phyloP scores from a whole-genome alignment of 108 stramenopile species.

The Schizochytrium sp. region DNA sequence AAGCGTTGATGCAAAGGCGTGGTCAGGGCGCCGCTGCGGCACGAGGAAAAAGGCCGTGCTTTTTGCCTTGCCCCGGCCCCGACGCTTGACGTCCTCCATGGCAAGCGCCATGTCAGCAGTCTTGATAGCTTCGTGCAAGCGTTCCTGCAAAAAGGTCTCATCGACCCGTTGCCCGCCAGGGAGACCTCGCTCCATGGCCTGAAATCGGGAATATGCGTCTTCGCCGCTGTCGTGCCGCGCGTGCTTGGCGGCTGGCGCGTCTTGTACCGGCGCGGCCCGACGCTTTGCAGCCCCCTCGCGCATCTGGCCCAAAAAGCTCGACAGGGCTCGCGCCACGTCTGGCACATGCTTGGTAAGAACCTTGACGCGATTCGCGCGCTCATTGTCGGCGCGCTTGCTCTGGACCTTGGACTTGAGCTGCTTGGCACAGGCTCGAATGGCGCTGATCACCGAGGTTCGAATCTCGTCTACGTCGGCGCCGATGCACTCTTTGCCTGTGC shows the following conservation, averaged over 20 bases:
- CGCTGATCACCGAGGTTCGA: conserved; percentile 26
- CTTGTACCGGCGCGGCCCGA: not conserved
- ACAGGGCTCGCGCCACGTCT: not conserved
- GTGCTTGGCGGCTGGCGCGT: not conserved
- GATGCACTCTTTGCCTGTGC: conserved; percentile 84
- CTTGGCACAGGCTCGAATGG: conserved; percentile 31
- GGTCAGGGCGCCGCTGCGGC: not conserved
- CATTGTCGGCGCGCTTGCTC: not conserved
- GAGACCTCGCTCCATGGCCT: not conserved
- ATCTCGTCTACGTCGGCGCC: conserved; percentile 47
- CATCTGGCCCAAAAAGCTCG: not conserved
- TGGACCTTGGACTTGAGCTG: conserved; percentile 26
- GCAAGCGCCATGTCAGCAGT: not conserved
- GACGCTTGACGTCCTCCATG: not conserved
- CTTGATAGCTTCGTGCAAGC: not conserved
- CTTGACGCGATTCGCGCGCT: not conserved
- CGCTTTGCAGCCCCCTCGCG: not conserved
- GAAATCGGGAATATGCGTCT: not conserved
- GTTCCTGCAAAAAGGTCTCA: not conserved
- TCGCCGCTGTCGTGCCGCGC: not conserved
- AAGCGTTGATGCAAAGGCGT: not conserved
- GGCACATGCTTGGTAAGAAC: conserved; percentile 21
- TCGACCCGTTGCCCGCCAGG: not conserved
- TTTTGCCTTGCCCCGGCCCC: not conserved
- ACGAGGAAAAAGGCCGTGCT: not conserved